These are phyloP conservation scores for Triticum monococcum DNA, from an alignment of 176 grass and related monocot genomes.

Conservation along the genomic window DNA sequence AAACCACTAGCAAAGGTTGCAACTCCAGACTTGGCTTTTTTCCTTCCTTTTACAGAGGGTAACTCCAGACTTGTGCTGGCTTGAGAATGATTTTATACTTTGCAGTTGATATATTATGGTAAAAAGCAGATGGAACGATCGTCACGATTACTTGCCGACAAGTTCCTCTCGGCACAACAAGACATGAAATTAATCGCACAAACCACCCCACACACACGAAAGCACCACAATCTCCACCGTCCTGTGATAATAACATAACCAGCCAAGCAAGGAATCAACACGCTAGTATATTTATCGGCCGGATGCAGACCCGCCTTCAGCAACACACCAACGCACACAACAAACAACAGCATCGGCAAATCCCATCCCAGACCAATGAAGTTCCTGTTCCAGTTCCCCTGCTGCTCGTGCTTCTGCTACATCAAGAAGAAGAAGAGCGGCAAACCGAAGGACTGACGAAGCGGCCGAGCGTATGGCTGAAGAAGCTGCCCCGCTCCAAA, in stretches of 20 bases:
- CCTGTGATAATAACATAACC: slow-evolving; percentile 2
- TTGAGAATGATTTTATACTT: neutral
- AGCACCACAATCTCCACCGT: slow-evolving; percentile 16
- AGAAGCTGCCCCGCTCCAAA: neutral
- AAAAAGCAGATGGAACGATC: neutral
- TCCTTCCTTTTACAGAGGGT: no score
- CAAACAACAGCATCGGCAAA: neutral
- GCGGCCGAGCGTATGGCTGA: slow-evolving; percentile 7
- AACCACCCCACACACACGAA: neutral
- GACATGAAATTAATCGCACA: neutral
- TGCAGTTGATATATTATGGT: neutral
- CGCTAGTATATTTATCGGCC: slow-evolving; percentile 8
- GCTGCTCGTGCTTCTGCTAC: slow-evolving; percentile 62
- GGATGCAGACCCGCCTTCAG: neutral
- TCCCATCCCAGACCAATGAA: slow-evolving; percentile 33
- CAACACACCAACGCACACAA: slow-evolving; percentile 1
- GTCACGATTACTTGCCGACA: neutral
- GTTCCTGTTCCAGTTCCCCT: slow-evolving; percentile 60
- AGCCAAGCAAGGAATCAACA: slow-evolving; percentile 36
- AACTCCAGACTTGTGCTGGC: neutral
- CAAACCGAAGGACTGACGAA: slow-evolving; percentile 22
- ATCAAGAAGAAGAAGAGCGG: slow-evolving; percentile 42
- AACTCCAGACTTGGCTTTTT: no score
- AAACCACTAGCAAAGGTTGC: no score
- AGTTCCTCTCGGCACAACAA: neutral